Base-by-base conservation (phyloP, 2,329 filamentous ascomycete species). In the Fusarium newnesense region DNA sequence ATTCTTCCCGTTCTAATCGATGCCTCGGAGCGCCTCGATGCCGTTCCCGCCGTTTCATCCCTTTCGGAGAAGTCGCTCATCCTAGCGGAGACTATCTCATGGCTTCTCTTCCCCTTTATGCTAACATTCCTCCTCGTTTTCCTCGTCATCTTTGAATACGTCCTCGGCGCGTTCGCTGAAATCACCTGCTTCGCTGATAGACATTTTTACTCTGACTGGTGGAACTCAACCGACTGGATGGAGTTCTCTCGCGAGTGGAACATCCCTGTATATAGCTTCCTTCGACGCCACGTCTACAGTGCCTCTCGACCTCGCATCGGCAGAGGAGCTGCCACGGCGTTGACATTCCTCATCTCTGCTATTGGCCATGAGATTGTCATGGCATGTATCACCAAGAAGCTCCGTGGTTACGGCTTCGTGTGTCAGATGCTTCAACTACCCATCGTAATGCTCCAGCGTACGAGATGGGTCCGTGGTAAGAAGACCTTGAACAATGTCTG, bases 201-300 rank as follows among this genome's bases (percentile, higher is more conserved):
- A 44, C 94, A 96, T 82, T 98, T 98, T 85, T 99, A 98, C 85
- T 87, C 87, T 57, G 90, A 92, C 84, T 92, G 90, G 89, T 92
- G 91, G 91, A 93, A 93, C 83, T 91, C 88, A 76, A 93, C 92
- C 75, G 93, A 96, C 86, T 96, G 94, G 95, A 92, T 98, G 80
- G 95, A 98, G 83, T 99, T 98, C 83, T 95, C 92, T 16, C 91
- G 95, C 74, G 94, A 98, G 85, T 98, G 96, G 96, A 98, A 98
- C 81, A 90, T 97, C n/a, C 96, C 96, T 49, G 96, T 98, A 11
- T 96, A 98, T 84, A 93, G 95, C 79, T 99, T 98, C 85, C 92
- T 98, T 77, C 92, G 95, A 12, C 90, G 96, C 30, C 96, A 99
- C 82, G 96, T 99, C 73, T 99, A 98, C 83, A 92, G 91, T 64